These are phyloP conservation scores for Austropuccinia psidii DNA, from an alignment of 1,284 basidiomycete genomes.

Conservation along the genomic window DNA sequence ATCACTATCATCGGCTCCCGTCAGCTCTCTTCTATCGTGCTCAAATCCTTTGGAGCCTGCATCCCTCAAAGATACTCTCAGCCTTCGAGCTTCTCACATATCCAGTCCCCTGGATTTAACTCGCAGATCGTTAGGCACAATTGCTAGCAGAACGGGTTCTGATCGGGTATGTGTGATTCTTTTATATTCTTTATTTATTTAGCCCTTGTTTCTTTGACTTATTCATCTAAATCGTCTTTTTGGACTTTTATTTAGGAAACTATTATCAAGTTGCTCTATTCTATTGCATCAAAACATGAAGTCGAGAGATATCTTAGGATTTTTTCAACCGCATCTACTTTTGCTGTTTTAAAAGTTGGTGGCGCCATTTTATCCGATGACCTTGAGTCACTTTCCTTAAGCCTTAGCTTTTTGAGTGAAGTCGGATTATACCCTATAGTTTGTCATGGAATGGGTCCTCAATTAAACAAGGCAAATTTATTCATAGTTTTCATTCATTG, in stretches of 20 bases:
- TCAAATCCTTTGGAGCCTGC: too few relatives aligned
- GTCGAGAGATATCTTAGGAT: constrained; percentile 93
- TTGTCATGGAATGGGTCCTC: constrained; percentile 88
- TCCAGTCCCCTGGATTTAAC: constrained; percentile 9
- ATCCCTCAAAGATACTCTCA: constrained; percentile 25
- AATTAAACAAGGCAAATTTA: constrained; percentile 52
- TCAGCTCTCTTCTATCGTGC: too few relatives aligned
- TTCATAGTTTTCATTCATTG: not conserved
- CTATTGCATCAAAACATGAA: constrained; percentile 86
- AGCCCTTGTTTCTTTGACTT: too few relatives aligned
- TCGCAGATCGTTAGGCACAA: constrained; percentile 10
- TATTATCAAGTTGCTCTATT: constrained; percentile 71
- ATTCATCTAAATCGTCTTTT: not conserved
- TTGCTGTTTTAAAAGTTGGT: constrained; percentile 57
- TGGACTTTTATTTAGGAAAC: constrained; percentile 13
- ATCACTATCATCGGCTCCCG: too few relatives aligned
- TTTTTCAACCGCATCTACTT: constrained; percentile 64
- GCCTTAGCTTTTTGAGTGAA: constrained; percentile 83
- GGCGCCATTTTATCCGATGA: constrained; percentile 79
- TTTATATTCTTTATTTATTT: too few relatives aligned
- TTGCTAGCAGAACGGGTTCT: constrained; percentile 8
- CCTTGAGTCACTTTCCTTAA: constrained; percentile 80
- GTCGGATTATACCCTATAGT: constrained; percentile 90
- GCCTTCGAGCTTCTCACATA: constrained; percentile 9
- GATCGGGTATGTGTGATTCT: constrained; percentile 6